These are phyloP conservation scores for Arabis hirsuta DNA, from an alignment of 345 rosid genomes.

Conservation along the genomic window DNA sequence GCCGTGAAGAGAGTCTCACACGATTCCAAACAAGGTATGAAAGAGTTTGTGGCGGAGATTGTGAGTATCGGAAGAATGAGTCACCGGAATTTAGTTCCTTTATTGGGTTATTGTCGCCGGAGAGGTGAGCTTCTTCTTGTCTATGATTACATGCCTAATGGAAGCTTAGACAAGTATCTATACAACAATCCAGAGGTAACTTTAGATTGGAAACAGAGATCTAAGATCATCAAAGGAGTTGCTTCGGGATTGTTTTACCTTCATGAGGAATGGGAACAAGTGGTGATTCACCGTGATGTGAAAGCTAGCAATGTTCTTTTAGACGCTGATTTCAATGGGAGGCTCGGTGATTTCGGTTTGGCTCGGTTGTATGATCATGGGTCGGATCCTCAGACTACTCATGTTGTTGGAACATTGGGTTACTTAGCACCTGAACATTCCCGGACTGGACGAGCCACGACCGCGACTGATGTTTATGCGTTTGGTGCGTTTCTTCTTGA, in stretches of 20 bases:
- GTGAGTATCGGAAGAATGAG: conserved; percentile 60
- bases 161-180: conserved; percentile 61
- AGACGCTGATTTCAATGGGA: conserved; percentile 59
- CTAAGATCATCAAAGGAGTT: conserved; percentile 56
- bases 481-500: conserved; percentile 70
- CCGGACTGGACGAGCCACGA: conserved; percentile 58
- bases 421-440: conserved; percentile 70
- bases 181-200: conserved; percentile 49
- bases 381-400: conserved; percentile 62
- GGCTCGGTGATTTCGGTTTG: conserved; percentile 70
- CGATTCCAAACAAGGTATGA: conserved; percentile 64
- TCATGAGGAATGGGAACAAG: conserved; percentile 74
- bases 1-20: conserved; percentile 74
- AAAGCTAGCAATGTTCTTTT: conserved; percentile 67
- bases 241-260: conserved; percentile 62
- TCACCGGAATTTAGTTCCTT: conserved; percentile 60
- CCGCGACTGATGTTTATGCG: conserved; percentile 56
- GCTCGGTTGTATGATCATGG: conserved; percentile 68
- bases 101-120: conserved; percentile 65
- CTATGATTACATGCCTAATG: conserved; percentile 69
- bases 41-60: conserved; percentile 65
- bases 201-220: conserved; percentile 61
- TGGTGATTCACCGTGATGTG: conserved; percentile 66
- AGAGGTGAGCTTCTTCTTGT: conserved; percentile 65
- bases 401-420: conserved; percentile 60